Evolutionary conservation across 768 basidiomycete species (phyloP).

Genomic region (Flagelloscypha sp.): DNA sequence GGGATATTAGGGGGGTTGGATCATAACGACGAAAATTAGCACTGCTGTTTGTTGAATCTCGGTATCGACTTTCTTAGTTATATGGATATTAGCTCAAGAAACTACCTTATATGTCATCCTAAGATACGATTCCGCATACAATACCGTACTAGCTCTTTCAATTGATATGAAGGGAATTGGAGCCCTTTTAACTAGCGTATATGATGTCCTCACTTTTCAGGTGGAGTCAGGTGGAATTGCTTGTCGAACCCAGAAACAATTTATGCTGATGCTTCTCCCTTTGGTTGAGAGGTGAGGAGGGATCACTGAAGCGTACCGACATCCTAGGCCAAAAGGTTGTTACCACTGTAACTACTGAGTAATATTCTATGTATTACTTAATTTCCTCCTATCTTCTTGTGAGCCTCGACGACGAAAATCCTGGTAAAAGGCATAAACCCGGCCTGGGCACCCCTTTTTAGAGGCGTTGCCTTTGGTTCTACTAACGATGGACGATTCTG

Average conservation of each 20-base stretch:
- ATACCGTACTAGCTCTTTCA: too few species aligned
- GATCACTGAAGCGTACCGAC: conserved; percentile 80
- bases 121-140: too few species aligned
- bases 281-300: conserved; percentile 85
- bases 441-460: conserved; percentile 27
- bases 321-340: conserved; percentile 24
- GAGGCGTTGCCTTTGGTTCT: conserved; percentile 20
- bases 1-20: too few species aligned
- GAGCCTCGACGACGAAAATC: conserved; percentile 59
- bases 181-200: too few species aligned
- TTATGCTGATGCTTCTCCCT: conserved; percentile 87
- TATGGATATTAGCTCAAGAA: too few species aligned
- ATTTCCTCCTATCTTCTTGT: conserved; percentile 10
- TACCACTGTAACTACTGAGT: conserved; percentile 11
- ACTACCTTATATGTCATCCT: too few species aligned
- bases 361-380: conserved; percentile 24
- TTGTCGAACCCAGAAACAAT: conserved; percentile 96
- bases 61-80: too few species aligned
- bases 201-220: too few species aligned
- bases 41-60: too few species aligned
- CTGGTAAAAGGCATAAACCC: conserved; percentile 87
- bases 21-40: too few species aligned
- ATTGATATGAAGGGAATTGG: too few species aligned
- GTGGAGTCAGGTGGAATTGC: too few species aligned
- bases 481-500: conserved; percentile 11